A percentile compares a stretch with the other conserved stretches of the same genome.
These are phyloP conservation scores for Penicillium sp. DNA, from an alignment of 2,329 filamentous ascomycete species.

Conservation along the genomic window DNA sequence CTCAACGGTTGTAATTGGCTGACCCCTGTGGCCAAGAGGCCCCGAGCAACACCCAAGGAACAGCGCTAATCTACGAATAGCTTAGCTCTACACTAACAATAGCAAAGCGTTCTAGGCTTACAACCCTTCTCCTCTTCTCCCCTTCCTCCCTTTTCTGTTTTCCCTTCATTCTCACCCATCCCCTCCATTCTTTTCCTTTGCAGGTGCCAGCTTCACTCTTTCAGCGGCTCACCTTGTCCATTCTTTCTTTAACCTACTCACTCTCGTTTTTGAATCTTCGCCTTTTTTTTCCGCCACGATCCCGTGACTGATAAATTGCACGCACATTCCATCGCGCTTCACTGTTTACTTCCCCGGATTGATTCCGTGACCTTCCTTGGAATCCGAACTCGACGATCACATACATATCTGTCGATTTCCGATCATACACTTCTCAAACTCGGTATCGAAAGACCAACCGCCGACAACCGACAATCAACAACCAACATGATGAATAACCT, in stretches of 20 bases:
- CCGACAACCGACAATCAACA: constrained; percentile 10
- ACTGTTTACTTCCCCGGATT: constrained; percentile 16
- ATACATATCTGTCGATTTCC: constrained; percentile 7
- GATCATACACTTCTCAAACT: neutral
- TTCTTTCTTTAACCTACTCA: constrained; percentile 40
- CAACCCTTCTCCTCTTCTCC: constrained; percentile 24
- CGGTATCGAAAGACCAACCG: neutral
- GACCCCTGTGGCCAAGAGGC: constrained; percentile 48
- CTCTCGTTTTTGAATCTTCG: constrained; percentile 4
- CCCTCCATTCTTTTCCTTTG: constrained; percentile 31
- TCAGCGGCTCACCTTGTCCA: constrained; percentile 55
- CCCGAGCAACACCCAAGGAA: constrained; percentile 49
- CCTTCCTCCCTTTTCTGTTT: constrained; percentile 23
- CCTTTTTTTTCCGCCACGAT: constrained; percentile 10
- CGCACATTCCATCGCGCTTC: neutral
- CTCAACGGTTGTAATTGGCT: constrained; percentile 10
- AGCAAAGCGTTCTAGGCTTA: constrained; percentile 13
- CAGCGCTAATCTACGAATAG: constrained; percentile 41
- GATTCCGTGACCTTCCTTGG: constrained; percentile 21
- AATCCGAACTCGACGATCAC: constrained; percentile 23
- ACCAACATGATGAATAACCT: constrained; percentile 40
- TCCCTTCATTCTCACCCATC: constrained; percentile 25
- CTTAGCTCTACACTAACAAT: constrained; percentile 19
- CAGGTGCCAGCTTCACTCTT: constrained; percentile 63
- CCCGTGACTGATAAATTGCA: constrained; percentile 1